Evolutionary conservation across 1,284 basidiomycete species (phyloP), one percentile per base, ranked within the genome.

Genomic region (Apiotrichum brassicae): DNA sequence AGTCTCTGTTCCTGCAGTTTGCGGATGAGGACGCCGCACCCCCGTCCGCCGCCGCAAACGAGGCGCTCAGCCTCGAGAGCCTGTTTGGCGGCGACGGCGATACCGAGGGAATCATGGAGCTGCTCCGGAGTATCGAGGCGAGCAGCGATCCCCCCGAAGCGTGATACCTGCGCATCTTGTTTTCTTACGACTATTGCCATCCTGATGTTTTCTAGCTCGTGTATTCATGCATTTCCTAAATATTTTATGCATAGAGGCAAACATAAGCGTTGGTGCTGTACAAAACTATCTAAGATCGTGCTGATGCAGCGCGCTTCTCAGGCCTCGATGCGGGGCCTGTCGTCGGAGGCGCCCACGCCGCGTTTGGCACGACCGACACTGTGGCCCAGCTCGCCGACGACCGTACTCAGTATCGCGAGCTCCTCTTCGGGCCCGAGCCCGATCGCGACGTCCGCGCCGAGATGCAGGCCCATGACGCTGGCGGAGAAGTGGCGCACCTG

Each of bases 391-490:
- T 56, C 54, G 16, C 45, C 46, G 0, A 56, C 54, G 9, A 56
- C 51, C 1, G 43, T 46, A 7, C 20, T 34, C 4, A 56, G 51
- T 12, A 67, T 59, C 28, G 56, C 50, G 40, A 67, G 53, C 49
- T 68, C 65, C 48, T 66, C 60, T 44, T 64, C 64, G 4, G 59
- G 59, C 3, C 64, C 64, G 20, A 68, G 45, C 12, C 61, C 58
- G 26, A 46, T 43, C 41, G 46, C 47, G 40, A 43, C 46, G 26
- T 41, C 36, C 25, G 61, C 57, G 28, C 64, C 68, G 11, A 70
- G 56, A 43, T 71, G 69, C 41, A 69, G 57, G 3, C 69, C 69
- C 62, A 69, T 65, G 50, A 71, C 58, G 16, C 59, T 63, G 7
- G 64, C 68, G 28, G 62, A 52, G 38, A 68, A 69, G 40, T 54